A percentile compares a stretch with the other conserved stretches of the same genome.
Conservation (phyloP, 129 eudicot species). For the Apium graveolens region DNA sequence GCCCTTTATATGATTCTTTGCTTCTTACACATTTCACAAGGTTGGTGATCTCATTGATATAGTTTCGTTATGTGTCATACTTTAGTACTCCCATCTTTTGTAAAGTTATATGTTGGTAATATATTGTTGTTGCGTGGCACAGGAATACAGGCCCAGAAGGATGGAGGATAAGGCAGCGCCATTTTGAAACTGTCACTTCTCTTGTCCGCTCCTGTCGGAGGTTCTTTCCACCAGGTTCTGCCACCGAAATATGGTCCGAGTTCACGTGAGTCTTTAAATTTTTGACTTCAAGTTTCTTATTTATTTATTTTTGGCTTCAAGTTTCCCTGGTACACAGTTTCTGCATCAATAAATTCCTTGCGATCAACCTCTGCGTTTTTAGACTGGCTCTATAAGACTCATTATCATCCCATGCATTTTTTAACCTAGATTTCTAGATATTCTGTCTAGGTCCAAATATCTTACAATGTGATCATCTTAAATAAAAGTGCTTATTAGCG, state of each 20-base stretch:
- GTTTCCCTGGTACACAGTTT: no score
- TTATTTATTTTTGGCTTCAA: background rate
- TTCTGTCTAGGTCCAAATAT: background rate
- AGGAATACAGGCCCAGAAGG: constrained; percentile 99
- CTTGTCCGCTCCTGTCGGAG: constrained; percentile 92
- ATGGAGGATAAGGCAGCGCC: constrained; percentile 89
- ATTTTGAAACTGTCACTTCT: constrained; percentile 82
- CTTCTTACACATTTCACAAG: constrained; percentile 84
- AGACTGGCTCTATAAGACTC: background rate
- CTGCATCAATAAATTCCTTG: background rate
- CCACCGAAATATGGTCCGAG: constrained; percentile 91
- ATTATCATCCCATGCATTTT: background rate
- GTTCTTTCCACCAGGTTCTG: constrained; percentile 89
- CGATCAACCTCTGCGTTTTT: background rate
- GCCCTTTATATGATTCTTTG: constrained; percentile 77
- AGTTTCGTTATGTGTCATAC: background rate
- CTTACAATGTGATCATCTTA: background rate
- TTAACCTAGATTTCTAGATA: background rate
- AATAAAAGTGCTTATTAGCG: background rate
- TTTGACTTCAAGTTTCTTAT: background rate
- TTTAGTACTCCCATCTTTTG: background rate
- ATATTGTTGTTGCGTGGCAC: constrained; percentile 18
- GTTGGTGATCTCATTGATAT: constrained; percentile 19
- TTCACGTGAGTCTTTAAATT: constrained; percentile 42
- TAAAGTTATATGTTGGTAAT: background rate